Evolutionary conservation across 2,329 filamentous ascomycete species (phyloP).

Genomic region (Cordyceps fumosorosea): DNA sequence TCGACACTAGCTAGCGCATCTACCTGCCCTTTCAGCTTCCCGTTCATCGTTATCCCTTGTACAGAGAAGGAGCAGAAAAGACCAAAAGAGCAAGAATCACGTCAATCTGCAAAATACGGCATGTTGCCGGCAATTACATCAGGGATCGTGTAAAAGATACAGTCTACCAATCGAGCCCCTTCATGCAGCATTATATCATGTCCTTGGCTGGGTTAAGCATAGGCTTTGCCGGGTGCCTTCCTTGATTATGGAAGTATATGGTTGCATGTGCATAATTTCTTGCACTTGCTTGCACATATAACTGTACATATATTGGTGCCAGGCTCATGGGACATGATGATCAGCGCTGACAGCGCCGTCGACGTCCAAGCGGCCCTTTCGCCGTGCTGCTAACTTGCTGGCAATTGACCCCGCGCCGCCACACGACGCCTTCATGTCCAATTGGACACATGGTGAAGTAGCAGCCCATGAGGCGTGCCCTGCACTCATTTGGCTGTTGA

Average conservation of each 20-base stretch:
- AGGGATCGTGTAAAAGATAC: not conserved
- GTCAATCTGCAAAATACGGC: not conserved
- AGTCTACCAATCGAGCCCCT: not conserved
- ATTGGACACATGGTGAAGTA: slow-evolving; percentile 7
- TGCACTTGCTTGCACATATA: slow-evolving; percentile 1
- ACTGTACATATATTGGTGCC: slow-evolving; percentile 9
- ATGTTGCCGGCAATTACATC: not conserved
- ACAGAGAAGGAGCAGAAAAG: not conserved
- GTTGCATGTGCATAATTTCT: slow-evolving; percentile 7
- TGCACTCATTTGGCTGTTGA: slow-evolving; percentile 2
- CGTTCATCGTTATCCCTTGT: not conserved
- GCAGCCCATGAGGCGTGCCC: slow-evolving; percentile 2
- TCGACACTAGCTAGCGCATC: not conserved
- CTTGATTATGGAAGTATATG: slow-evolving; percentile 1
- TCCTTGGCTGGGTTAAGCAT: not conserved
- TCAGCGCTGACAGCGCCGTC: slow-evolving; percentile 11
- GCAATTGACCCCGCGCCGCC: slow-evolving; percentile 13
- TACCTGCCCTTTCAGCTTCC: not conserved
- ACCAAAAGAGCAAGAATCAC: not conserved
- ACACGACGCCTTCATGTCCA: slow-evolving; percentile 11
- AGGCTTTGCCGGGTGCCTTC: not conserved
- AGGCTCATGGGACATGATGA: slow-evolving; percentile 11
- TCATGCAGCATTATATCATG: not conserved
- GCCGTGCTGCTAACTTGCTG: slow-evolving; percentile 5
- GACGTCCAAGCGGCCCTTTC: slow-evolving; percentile 11